These are phyloP conservation scores for Diutina scorzettiae DNA, from an alignment of 1,139 yeast species.

Conservation along the genomic window DNA sequence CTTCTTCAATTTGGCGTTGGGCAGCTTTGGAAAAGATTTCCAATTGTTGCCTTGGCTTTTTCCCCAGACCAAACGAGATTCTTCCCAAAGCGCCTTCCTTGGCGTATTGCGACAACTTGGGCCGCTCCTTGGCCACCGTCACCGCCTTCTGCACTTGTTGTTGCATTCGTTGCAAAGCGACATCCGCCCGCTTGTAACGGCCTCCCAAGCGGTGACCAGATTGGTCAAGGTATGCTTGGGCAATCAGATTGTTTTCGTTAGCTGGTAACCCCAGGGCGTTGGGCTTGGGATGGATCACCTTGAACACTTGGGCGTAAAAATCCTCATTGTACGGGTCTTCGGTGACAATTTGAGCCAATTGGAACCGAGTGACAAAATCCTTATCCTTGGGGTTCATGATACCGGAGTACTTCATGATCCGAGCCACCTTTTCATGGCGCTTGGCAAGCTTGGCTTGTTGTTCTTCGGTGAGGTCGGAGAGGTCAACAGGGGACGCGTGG, in stretches of 20 bases:
- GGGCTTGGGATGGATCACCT: constrained; percentile 61
- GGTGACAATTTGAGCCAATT: constrained; percentile 88
- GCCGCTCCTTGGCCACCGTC: constrained; percentile 84
- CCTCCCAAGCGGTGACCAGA: constrained; percentile 89
- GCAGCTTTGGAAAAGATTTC: constrained; percentile 52
- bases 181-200: constrained; percentile 80
- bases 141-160: constrained; percentile 97
- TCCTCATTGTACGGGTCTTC: constrained; percentile 97
- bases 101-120: constrained; percentile 58
- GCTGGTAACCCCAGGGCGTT: constrained; percentile 12
- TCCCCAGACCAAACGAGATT: constrained; percentile 70
- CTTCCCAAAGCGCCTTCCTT: constrained; percentile 90
- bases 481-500: neutral
- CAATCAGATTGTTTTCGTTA: constrained; percentile 52
- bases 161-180: constrained; percentile 95
- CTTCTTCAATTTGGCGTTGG: constrained; percentile 27
- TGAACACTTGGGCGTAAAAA: constrained; percentile 88
- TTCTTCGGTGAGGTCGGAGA: constrained; percentile 30
- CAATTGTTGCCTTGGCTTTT: constrained; percentile 81
- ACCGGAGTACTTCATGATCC: constrained; percentile 77
- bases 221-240: constrained; percentile 89
- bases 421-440: constrained; percentile 70
- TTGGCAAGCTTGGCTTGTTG: constrained; percentile 44
- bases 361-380: constrained; percentile 89
- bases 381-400: constrained; percentile 96